Evolutionary conservation across 2,329 filamentous ascomycete species (phyloP), one percentile per base, ranked within the genome.

Genomic region (Ascochyta viciae-villosae): DNA sequence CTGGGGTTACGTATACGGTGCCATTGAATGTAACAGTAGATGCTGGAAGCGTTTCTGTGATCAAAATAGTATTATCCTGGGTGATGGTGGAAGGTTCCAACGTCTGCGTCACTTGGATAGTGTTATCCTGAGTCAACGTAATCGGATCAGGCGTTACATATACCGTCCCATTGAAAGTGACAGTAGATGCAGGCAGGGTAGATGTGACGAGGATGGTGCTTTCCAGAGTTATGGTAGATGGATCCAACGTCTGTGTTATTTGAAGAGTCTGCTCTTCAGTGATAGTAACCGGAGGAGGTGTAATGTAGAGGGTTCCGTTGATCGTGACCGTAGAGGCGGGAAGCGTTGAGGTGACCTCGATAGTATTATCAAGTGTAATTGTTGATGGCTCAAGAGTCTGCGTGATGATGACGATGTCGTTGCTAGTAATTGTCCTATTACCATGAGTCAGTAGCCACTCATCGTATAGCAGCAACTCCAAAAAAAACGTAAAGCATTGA

Each of bases 361-460:
- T 34, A 9, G 51, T 54, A 9, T 45, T 40, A 6, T 26, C 27
- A 12, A 54, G 6, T 2, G 51, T 49, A 10, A 39, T 24, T 4
- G 19, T 39, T 3, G 37, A 39, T 19, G 37, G 37, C 37, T 39
- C 37, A 23, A 39, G 19, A 22, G 37, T 39, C 10, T 39, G 19
- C 4, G 37, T 39, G 3, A 39, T 13, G 19, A 39, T 24, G 16
- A 39, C 19, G 16, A 16, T 24, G 8, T 16, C 19, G 16, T 24
- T 23, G 16, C 37, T 39, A 12, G 45, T 54, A n/a, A 45, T 27
- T 22, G 45, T 54, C n/a, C 51, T 54, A 26, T 38, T 19, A 13
- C 16, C 5, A 12, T 27, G n/a, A 35, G 45, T 54, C 45, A 54
- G 45, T 16, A 29, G 45, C 40, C 43, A 34, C 38, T 22, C 34